Evolutionary conservation across 495 filamentous ascomycete species (phyloP).

Genomic region (Amphirosellinia nigrospora): DNA sequence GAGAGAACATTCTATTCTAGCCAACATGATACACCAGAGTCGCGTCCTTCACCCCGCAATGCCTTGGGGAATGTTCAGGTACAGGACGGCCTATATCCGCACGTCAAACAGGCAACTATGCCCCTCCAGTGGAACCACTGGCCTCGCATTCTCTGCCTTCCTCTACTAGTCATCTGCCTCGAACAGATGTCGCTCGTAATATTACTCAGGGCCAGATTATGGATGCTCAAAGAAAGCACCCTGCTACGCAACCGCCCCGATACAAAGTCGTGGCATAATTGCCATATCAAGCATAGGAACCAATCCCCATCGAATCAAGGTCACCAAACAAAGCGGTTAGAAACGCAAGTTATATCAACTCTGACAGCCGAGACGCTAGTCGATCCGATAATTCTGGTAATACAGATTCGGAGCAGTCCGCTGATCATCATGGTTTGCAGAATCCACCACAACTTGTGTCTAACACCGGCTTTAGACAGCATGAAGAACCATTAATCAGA

Average conservation of each 20-base stretch:
- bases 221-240: neutral
- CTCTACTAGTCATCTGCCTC: conserved; percentile 18
- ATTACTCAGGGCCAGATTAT: conserved; percentile 4
- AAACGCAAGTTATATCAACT: conserved; percentile 38
- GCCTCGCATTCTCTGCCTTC: conserved; percentile 23
- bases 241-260: conserved; percentile 26
- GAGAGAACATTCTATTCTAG: conserved; percentile 96
- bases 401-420: conserved; percentile 43
- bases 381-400: conserved; percentile 50
- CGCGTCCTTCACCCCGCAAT: conserved; percentile 46
- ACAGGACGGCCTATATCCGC: conserved; percentile 34
- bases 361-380: conserved; percentile 47
- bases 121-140: conserved; percentile 20
- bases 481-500: conserved; percentile 46
- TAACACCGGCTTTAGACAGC: conserved; percentile 40
- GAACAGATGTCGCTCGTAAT: conserved; percentile 12
- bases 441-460: conserved; percentile 43
- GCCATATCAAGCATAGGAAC: conserved; percentile 22
- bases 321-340: conserved; percentile 31
- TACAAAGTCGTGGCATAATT: conserved; percentile 18
- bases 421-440: conserved; percentile 43
- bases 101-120: conserved; percentile 21
- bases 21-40: conserved; percentile 62
- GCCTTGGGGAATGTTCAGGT: conserved; percentile 53
- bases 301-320: neutral